These are phyloP conservation scores for Pseudogymnoascus sp. DNA, from an alignment of 2,329 filamentous ascomycete species.

Conservation along the genomic window DNA sequence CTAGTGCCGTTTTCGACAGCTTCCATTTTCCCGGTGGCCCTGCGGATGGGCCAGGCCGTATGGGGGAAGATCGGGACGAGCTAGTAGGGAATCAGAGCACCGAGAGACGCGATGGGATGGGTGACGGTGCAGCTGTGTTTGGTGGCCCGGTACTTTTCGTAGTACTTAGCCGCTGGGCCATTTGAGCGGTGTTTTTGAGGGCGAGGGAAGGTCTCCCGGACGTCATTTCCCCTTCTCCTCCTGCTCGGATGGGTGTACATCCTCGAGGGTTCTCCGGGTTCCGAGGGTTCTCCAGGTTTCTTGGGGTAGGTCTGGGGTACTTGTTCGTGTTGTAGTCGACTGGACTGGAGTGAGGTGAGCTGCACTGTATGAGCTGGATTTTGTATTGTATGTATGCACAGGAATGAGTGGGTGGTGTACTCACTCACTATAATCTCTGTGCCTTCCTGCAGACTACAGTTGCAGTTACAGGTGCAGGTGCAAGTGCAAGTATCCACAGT, in stretches of 20 bases:
- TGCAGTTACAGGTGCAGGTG: neutral
- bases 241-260: neutral
- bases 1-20: neutral
- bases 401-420: neutral
- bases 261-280: neutral
- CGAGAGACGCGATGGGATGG: neutral
- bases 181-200: neutral
- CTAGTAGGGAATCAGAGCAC: neutral
- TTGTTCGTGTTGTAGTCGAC: neutral
- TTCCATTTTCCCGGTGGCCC: constrained; percentile 5
- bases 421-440: neutral
- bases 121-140: neutral
- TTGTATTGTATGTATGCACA: neutral
- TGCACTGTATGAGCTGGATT: neutral
- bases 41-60: constrained; percentile 2
- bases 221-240: neutral
- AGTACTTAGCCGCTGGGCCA: neutral
- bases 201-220: neutral
- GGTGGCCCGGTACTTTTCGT: neutral
- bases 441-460: neutral
- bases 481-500: neutral
- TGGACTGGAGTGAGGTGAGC: neutral
- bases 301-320: neutral
- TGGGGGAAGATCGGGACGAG: neutral
- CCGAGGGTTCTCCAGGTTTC: neutral